Percentiles rank a stretch among this genome's conserved stretches.
Conservation (phyloP, 1,284 basidiomycete genomes). For the Ustilago lituana region DNA sequence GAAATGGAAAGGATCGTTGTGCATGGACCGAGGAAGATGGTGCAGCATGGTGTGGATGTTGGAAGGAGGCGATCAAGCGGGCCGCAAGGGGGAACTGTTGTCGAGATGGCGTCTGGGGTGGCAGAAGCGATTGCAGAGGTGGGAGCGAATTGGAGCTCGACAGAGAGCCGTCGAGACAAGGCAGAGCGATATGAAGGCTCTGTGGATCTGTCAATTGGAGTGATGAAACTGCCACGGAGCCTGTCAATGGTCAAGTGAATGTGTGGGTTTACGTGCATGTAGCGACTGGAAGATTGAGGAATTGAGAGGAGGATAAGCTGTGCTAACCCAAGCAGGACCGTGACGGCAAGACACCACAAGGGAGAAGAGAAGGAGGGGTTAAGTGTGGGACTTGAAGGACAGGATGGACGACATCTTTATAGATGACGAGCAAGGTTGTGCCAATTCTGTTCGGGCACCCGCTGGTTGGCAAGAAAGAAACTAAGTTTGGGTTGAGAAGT, state of each 20-base stretch:
- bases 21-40: constrained; percentile 5
- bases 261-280: no score
- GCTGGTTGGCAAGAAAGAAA: neutral
- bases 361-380: neutral
- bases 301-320: no score
- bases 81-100: neutral
- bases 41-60: constrained; percentile 18
- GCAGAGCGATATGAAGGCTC: constrained; percentile 16
- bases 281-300: no score
- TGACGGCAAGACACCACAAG: no score
- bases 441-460: neutral
- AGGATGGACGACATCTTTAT: constrained; percentile 1
- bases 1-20: constrained; percentile 33
- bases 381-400: neutral
- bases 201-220: constrained; percentile 2
- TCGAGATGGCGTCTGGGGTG: neutral
- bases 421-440: neutral
- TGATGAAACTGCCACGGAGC: neutral
- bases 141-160: neutral
- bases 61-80: neutral
- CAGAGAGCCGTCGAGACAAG: neutral
- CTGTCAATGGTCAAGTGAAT: no score
- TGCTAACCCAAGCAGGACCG: no score
- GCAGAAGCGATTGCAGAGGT: neutral
- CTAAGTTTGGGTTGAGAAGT: neutral